phyloP scores from a whole-genome alignment of 805 yeast genomes.

The Metschnikowia similis region DNA sequence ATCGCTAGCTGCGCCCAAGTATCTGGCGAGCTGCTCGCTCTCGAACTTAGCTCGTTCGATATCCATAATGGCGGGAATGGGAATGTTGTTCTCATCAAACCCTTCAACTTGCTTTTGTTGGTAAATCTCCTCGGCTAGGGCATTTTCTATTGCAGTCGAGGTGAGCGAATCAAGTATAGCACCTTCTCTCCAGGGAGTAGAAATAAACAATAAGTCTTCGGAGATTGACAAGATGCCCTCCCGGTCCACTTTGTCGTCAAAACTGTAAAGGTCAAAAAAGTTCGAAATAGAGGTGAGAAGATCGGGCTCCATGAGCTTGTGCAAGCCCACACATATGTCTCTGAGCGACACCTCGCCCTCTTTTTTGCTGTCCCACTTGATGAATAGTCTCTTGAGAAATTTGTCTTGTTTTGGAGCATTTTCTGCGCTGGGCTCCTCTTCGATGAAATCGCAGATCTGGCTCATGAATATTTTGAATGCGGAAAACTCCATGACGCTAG shows the following conservation, averaged over 20 bases:
- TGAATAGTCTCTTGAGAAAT: constrained; percentile 62
- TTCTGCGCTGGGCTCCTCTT: constrained; percentile 23
- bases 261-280: constrained; percentile 64
- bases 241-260: constrained; percentile 59
- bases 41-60: constrained; percentile 62
- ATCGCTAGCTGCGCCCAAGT: constrained; percentile 79
- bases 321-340: constrained; percentile 70
- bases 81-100: constrained; percentile 26
- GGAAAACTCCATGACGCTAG: constrained; percentile 67
- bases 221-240: constrained; percentile 81
- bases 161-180: constrained; percentile 60
- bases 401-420: constrained; percentile 28
- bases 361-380: constrained; percentile 61
- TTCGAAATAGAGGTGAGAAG: constrained; percentile 74
- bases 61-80: constrained; percentile 54
- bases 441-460: constrained; percentile 76
- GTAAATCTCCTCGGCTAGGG: constrained; percentile 59
- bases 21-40: constrained; percentile 68
- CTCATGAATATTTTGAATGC: constrained; percentile 72
- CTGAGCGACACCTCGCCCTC: constrained; percentile 58
- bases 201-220: constrained; percentile 78
- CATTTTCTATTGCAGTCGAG: constrained; percentile 56
- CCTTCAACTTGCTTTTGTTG: constrained; percentile 35
- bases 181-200: constrained; percentile 83
- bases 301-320: constrained; percentile 64